These are phyloP conservation scores for Vitellaria paradoxa DNA, from an alignment of 179 eudicot species.

Conservation along the genomic window DNA sequence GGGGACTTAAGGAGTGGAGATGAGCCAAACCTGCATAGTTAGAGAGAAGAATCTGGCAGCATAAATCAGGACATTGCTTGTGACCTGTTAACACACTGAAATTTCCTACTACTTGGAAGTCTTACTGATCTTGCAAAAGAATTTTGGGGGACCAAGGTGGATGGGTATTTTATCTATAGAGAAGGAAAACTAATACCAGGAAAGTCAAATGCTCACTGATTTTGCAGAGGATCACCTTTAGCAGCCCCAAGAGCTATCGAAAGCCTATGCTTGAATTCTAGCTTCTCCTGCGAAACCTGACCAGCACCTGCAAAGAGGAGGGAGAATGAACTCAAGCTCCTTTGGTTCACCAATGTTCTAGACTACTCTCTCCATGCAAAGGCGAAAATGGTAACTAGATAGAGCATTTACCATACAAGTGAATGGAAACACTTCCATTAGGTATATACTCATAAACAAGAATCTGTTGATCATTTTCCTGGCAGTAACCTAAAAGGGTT, in stretches of 20 bases:
- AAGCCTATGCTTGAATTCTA: conserved; percentile 97
- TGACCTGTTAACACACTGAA: neutral
- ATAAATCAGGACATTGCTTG: neutral
- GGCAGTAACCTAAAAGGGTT: conserved; percentile 91
- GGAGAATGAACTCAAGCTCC: conserved; percentile 7
- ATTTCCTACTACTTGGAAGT: neutral
- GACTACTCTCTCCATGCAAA: neutral
- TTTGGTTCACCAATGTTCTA: conserved; percentile 7
- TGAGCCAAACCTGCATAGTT: conserved; percentile 76
- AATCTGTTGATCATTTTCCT: conserved; percentile 74
- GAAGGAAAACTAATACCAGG: conserved; percentile 77
- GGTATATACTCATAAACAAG: conserved; percentile 94
- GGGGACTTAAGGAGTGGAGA: conserved; percentile 93
- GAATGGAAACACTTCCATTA: conserved; percentile 94
- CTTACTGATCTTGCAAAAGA: conserved; percentile 10
- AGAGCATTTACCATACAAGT: conserved; percentile 72
- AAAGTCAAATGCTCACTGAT: conserved; percentile 99
- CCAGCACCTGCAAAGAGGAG: conserved; percentile 52
- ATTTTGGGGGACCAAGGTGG: conserved; percentile 14
- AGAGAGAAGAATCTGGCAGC: conserved; percentile 16
- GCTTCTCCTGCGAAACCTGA: conserved; percentile 75
- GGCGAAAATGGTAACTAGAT: neutral
- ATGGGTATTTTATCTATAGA: conserved; percentile 26
- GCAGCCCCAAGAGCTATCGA: conserved; percentile 98
- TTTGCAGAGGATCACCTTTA: conserved; percentile 99